phyloP scores from a whole-genome alignment of 2,329 filamentous ascomycete species.

The Diaporthe humulicola region DNA sequence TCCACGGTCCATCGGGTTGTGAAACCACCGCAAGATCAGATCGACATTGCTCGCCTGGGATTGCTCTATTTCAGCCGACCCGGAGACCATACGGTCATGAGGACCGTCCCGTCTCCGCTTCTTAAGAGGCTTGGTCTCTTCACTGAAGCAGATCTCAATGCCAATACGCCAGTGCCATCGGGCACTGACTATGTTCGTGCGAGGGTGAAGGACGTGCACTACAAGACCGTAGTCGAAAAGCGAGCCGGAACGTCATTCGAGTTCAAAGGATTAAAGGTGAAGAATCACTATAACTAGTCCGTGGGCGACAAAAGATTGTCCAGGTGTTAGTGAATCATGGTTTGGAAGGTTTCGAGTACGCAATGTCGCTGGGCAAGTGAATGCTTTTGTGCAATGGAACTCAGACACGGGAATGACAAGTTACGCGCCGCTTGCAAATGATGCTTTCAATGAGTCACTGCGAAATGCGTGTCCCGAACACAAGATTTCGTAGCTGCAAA shows the following conservation, averaged over 20 bases:
- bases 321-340: background rate
- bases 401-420: too few species aligned
- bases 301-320: too few species aligned
- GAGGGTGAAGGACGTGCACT: slow-evolving; percentile 60
- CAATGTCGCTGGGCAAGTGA: too few species aligned
- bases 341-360: background rate
- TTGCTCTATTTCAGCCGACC: slow-evolving; percentile 6
- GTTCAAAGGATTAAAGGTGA: slow-evolving; percentile 46
- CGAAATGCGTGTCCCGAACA: too few species aligned
- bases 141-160: background rate
- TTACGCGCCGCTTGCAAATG: too few species aligned
- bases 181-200: slow-evolving; percentile 61
- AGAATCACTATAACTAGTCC: background rate
- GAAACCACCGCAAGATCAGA: background rate
- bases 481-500: too few species aligned
- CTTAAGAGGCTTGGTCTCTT: background rate
- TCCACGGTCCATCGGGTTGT: slow-evolving; percentile 16
- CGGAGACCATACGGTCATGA: background rate
- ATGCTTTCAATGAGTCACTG: too few species aligned
- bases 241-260: slow-evolving; percentile 59
- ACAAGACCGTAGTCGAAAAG: slow-evolving; percentile 58
- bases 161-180: slow-evolving; percentile 46
- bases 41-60: slow-evolving; percentile 1
- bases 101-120: background rate
- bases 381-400: too few species aligned